phyloP scores from a whole-genome alignment of 73 alveolate genomes.

The Paramecium primaurelia region DNA sequence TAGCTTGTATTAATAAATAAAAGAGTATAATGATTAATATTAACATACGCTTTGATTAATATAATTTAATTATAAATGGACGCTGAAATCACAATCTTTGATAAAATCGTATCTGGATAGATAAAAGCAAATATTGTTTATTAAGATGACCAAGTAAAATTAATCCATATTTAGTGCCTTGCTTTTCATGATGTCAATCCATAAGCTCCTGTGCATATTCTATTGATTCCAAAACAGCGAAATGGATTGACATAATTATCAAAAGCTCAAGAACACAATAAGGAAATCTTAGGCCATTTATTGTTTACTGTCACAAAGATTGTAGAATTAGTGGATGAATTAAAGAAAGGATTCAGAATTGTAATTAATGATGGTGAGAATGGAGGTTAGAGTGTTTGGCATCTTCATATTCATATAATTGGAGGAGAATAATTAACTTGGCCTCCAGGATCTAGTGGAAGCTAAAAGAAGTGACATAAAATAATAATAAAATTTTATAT shows the following conservation, averaged over 20 bases:
- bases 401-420: conserved; percentile 87
- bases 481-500: not conserved
- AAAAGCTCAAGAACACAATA: conserved; percentile 82
- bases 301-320: conserved; percentile 79
- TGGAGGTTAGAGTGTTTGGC: conserved; percentile 92
- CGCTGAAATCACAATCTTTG: conserved; percentile 85
- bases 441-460: conserved; percentile 63
- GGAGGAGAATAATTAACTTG: conserved; percentile 89
- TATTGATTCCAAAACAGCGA: conserved; percentile 92
- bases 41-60: not conserved
- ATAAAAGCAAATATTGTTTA: conserved; percentile 90
- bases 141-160: conserved; percentile 73
- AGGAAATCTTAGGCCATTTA: conserved; percentile 82
- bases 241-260: conserved; percentile 83
- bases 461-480: not conserved
- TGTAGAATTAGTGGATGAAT: conserved; percentile 68
- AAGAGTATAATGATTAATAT: not conserved
- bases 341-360: conserved; percentile 91
- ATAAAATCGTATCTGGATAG: conserved; percentile 81
- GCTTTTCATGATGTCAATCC: conserved; percentile 95
- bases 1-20: not conserved
- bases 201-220: conserved; percentile 86
- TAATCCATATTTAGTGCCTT: conserved; percentile 58
- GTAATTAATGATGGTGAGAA: conserved; percentile 89
- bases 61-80: not conserved